Percentiles rank a stretch among this genome's conserved stretches.
phyloP scores from a whole-genome alignment of 176 grass and related monocot species.

The Lolium perenne region DNA sequence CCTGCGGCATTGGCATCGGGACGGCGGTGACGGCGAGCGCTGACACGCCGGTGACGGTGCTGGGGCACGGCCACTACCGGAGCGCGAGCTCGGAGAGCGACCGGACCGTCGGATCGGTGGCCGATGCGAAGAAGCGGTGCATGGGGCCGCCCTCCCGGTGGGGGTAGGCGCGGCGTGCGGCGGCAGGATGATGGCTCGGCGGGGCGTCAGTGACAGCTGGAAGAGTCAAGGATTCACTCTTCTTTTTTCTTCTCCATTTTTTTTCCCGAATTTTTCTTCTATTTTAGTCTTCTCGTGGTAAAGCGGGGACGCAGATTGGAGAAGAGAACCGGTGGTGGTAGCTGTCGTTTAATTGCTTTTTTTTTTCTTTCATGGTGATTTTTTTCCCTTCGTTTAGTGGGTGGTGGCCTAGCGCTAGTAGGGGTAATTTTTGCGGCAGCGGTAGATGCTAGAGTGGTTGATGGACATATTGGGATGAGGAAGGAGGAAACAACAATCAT shows the following conservation, averaged over 20 bases:
- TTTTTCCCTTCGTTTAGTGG: background rate
- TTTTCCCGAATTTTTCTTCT: conserved; percentile 29
- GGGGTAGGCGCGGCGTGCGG: conserved; percentile 35
- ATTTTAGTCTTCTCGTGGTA: conserved; percentile 53
- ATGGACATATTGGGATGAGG: conserved; percentile 46
- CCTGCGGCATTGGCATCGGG: conserved; percentile 41
- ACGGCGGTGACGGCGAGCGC: conserved; percentile 38
- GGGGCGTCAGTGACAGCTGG: conserved; percentile 12
- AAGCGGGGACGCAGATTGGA: conserved; percentile 27
- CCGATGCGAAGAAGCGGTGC: conserved; percentile 71
- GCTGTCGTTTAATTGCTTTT: conserved; percentile 46
- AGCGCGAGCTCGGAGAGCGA: conserved; percentile 83
- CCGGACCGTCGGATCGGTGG: conserved; percentile 61
- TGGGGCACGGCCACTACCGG: conserved; percentile 49
- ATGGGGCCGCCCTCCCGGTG: conserved; percentile 58
- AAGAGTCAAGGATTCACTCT: conserved; percentile 37
- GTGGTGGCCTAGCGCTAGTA: conserved; percentile 27
- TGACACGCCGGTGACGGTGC: conserved; percentile 87
- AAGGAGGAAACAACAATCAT: background rate
- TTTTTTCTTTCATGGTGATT: conserved; percentile 30
- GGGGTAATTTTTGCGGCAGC: conserved; percentile 45
- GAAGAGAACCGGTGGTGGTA: conserved; percentile 39
- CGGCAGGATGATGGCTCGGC: background rate
- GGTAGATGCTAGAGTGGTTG: conserved; percentile 40
- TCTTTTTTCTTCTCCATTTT: background rate